Base-by-base conservation (phyloP, 257 asterid species). In the Penstemon newberryi region DNA sequence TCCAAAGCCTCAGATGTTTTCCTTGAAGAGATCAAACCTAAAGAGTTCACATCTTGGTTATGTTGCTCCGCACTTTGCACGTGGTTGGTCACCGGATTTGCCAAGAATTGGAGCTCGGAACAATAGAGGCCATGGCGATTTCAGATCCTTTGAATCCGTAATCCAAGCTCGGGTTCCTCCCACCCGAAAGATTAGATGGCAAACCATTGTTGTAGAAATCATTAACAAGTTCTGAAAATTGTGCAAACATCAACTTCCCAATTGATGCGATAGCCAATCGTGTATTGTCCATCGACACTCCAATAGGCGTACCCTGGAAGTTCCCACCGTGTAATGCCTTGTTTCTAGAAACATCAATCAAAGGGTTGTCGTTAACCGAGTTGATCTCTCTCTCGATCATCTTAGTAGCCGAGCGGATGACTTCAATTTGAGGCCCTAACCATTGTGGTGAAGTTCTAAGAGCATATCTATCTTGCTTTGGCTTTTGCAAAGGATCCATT, bases 1-100 rank as follows among this genome's bases (percentile, higher is more conserved):
- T 85, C 90, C 47, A 82, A 47, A 3, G 90, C 90, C 62, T 85
- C 90, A 0, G 64, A 75, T 0, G 90, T 85, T 44, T 85, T 85
- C 2, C 90, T 73, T 0, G 90, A 76, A 0, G 90, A 85, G 58
- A 85, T 85, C 69, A 85, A 67, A 0, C 90, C 90, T 15, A 85
- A 47, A 0, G 90, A 85, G 61, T 85, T 85, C n/a, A 85, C 90
- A 41, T 82, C 90, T 39, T 85, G 87, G 54, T 85, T 85, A 59
- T 84, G 89, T 39, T 84, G 89, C 80, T 84, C 87, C 0, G 89
- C 89, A 12, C 87, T 84, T 43, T 85, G 90, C 13, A 85, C 90
- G 40, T 85, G 90, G 56, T 82, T 85, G 0, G 90, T 85, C 8
- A 85, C 84, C 0, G 90, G 85, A 33, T 85, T 82, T 0, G 87